Evolutionary conservation across 306 rosid species (phyloP).

Genomic region (Fragaria ananassa): DNA sequence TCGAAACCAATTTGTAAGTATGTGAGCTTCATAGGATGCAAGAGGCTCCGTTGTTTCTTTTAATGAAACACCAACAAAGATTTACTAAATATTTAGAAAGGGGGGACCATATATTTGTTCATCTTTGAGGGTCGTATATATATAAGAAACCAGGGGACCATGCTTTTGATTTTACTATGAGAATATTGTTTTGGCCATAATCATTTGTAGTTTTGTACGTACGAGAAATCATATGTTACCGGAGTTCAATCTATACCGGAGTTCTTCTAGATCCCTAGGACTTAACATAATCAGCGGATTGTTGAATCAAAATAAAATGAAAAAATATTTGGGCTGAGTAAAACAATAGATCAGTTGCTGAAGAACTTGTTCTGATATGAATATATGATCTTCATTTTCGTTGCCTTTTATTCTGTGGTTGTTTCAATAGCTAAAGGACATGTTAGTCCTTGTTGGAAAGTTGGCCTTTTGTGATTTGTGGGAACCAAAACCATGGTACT

Average conservation of each 20-base stretch:
- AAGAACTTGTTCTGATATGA: neutral
- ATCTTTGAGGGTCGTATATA: neutral
- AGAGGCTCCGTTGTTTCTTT: constrained; percentile 45
- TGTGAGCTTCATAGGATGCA: constrained; percentile 27
- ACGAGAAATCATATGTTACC: neutral
- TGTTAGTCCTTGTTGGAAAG: neutral
- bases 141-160: constrained; percentile 20
- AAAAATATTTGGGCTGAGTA: neutral
- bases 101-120: constrained; percentile 35
- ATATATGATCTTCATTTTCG: neutral
- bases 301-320: neutral
- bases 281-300: neutral
- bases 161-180: constrained; percentile 5
- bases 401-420: neutral
- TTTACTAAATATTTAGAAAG: constrained; percentile 5
- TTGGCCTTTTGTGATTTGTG: neutral
- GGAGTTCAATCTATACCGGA: no score
- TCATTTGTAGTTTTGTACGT: constrained; percentile 3
- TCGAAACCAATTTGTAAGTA: constrained; percentile 15
- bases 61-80: constrained; percentile 50
- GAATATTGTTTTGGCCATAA: neutral
- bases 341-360: neutral
- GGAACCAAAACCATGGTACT: neutral
- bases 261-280: neutral
- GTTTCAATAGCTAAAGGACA: neutral